Evolutionary conservation across 73 alveolate species (phyloP).

Genomic region (Tetrahymena malaccensis): DNA sequence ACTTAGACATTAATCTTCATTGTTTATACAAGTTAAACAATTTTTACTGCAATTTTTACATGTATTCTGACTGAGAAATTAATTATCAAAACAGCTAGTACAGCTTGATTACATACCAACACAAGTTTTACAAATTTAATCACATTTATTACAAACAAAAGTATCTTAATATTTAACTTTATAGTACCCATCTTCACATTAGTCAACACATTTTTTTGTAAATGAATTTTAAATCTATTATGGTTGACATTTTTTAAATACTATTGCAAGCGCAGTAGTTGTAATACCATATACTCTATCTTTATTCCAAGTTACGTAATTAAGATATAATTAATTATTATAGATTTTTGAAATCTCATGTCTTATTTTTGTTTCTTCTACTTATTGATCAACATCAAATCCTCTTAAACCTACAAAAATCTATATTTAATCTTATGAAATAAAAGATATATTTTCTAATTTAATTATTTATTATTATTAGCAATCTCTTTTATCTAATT

Average conservation of each 20-base stretch:
- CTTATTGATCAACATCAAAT: background rate
- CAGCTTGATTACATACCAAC: background rate
- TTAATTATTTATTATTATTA: too few relatives aligned
- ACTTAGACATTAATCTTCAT: background rate
- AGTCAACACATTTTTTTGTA: background rate
- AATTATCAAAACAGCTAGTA: background rate
- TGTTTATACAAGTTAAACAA: background rate
- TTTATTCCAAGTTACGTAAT: background rate
- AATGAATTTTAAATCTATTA: too few relatives aligned
- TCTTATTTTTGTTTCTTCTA: background rate
- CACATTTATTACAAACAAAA: background rate
- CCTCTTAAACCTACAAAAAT: background rate
- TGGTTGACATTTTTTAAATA: too few relatives aligned
- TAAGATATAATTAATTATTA: too few relatives aligned
- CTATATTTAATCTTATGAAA: too few relatives aligned
- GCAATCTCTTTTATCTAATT: too few relatives aligned
- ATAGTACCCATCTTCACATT: background rate
- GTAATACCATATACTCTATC: background rate
- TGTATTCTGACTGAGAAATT: background rate
- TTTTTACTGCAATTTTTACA: background rate
- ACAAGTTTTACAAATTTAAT: background rate
- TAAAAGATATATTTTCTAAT: too few relatives aligned
- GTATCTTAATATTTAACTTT: background rate
- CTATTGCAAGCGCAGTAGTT: background rate
- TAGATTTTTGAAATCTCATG: background rate